Evolutionary conservation across 805 yeast species (phyloP).

Genomic region (Yarrowia bubula): DNA sequence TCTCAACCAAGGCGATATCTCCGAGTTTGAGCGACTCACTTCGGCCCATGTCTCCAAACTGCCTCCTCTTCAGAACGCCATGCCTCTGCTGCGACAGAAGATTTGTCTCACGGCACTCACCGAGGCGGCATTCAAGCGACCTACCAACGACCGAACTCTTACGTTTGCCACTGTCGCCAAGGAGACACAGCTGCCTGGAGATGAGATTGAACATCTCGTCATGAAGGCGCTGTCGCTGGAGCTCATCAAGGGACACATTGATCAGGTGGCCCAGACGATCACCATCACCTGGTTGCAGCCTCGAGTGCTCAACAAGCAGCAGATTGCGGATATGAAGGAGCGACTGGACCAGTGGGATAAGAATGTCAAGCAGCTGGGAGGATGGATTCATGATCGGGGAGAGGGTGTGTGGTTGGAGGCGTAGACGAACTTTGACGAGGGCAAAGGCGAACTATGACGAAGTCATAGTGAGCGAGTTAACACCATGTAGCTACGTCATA

Average conservation of each 20-base stretch:
- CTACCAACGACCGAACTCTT: slow-evolving; percentile 71
- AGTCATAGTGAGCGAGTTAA: too few relatives aligned
- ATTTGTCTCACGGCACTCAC: slow-evolving; percentile 88
- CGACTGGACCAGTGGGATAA: slow-evolving; percentile 76
- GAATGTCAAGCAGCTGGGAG: slow-evolving; percentile 64
- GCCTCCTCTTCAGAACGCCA: slow-evolving; percentile 58
- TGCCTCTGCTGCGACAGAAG: slow-evolving; percentile 77
- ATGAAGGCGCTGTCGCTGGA: slow-evolving; percentile 88
- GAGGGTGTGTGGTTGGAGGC: slow-evolving; percentile 59
- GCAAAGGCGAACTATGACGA: too few relatives aligned
- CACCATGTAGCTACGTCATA: too few relatives aligned
- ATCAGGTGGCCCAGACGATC: slow-evolving; percentile 76
- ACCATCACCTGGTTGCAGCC: slow-evolving; percentile 95
- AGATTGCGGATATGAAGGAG: slow-evolving; percentile 70
- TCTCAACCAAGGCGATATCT: slow-evolving; percentile 75
- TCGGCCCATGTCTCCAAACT: slow-evolving; percentile 44
- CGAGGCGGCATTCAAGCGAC: slow-evolving; percentile 76
- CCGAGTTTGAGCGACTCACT: slow-evolving; percentile 54
- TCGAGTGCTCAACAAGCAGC: slow-evolving; percentile 78
- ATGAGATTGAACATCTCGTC: slow-evolving; percentile 84
- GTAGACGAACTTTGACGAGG: neutral
- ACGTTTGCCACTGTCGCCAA: slow-evolving; percentile 69
- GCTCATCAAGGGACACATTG: slow-evolving; percentile 83
- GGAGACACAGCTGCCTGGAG: slow-evolving; percentile 63
- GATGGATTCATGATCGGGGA: slow-evolving; percentile 60